Evolutionary conservation across 768 basidiomycete species (phyloP).

Genomic region (Lactarius quietus): DNA sequence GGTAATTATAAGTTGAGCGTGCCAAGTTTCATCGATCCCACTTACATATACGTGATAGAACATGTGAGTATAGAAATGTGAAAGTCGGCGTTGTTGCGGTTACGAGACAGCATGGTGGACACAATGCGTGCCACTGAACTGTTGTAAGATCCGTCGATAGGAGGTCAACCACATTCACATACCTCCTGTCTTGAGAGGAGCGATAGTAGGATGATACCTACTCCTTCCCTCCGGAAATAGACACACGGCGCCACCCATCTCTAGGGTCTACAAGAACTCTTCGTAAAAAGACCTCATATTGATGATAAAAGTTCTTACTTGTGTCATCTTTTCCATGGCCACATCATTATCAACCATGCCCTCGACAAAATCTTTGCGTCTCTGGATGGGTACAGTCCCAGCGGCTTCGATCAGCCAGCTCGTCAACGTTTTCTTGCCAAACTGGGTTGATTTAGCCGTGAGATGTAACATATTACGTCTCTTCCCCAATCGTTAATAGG

Average conservation of each 20-base stretch:
- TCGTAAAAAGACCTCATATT: neutral
- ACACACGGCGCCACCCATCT: slow-evolving; percentile 73
- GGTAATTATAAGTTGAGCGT: slow-evolving; percentile 13
- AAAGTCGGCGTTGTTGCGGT: slow-evolving; percentile 64
- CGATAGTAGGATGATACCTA: slow-evolving; percentile 81
- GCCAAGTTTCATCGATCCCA: slow-evolving; percentile 1
- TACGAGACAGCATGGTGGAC: slow-evolving; percentile 70
- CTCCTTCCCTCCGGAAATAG: slow-evolving; percentile 87
- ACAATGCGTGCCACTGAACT: slow-evolving; percentile 70
- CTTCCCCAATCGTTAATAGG: slow-evolving; percentile 35
- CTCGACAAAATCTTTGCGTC: slow-evolving; percentile 64
- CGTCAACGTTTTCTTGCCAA: slow-evolving; percentile 78
- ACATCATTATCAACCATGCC: slow-evolving; percentile 59
- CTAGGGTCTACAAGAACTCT: slow-evolving; percentile 53
- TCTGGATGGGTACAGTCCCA: slow-evolving; percentile 79
- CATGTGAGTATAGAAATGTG: slow-evolving; percentile 71
- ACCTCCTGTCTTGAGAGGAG: slow-evolving; percentile 87
- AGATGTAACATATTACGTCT: slow-evolving; percentile 75
- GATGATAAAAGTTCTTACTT: slow-evolving; percentile 41
- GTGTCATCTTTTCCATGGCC: slow-evolving; percentile 64
- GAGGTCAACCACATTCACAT: slow-evolving; percentile 21
- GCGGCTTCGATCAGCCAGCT: slow-evolving; percentile 89
- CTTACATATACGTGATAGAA: slow-evolving; percentile 79
- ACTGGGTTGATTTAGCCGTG: slow-evolving; percentile 86
- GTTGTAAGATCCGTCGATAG: neutral